Conservation (phyloP, 176 grass and related monocot species). For the Oryza officinalis region DNA sequence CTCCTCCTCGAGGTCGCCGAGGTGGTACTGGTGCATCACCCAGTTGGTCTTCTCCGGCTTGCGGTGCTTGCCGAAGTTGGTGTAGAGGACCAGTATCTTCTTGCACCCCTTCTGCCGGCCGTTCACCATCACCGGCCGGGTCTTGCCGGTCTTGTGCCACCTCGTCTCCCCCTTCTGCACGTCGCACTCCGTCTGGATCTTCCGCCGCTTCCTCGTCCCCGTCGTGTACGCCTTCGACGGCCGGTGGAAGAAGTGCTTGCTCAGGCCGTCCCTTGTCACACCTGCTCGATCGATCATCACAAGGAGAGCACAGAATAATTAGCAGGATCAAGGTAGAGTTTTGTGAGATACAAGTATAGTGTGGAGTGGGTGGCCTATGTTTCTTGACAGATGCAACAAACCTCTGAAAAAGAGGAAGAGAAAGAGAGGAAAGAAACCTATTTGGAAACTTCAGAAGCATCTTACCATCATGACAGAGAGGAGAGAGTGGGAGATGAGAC, state of each 20-base stretch:
- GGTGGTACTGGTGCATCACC: constrained; percentile 99
- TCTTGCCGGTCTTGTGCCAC: constrained; percentile 99
- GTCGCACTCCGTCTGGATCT: constrained; percentile 92
- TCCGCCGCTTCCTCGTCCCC: constrained; percentile 92
- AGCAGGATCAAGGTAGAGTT: neutral
- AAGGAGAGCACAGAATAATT: constrained; percentile 23
- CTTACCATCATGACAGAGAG: constrained; percentile 65
- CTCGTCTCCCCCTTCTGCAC: constrained; percentile 80
- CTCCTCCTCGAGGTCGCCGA: constrained; percentile 94
- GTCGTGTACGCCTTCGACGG: constrained; percentile 98
- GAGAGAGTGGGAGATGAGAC: constrained; percentile 46
- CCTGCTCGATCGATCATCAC: constrained; percentile 55
- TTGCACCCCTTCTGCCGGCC: constrained; percentile 92
- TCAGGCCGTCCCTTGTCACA: constrained; percentile 95
- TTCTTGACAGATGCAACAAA: constrained; percentile 84
- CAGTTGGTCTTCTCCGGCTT: constrained; percentile 99
- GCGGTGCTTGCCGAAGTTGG: constrained; percentile 94
- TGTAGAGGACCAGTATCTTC: constrained; percentile 98
- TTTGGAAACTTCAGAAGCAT: constrained; percentile 91
- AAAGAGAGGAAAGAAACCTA: constrained; percentile 63
- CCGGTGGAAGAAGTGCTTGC: constrained; percentile 99
- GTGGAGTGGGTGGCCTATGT: constrained; percentile 37
- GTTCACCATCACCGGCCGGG: constrained; percentile 82
- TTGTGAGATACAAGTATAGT: neutral
- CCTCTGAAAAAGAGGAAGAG: constrained; percentile 50